phyloP scores from a whole-genome alignment of 2,329 filamentous ascomycete genomes.

The Graphilbum ipis-grandicollis region DNA sequence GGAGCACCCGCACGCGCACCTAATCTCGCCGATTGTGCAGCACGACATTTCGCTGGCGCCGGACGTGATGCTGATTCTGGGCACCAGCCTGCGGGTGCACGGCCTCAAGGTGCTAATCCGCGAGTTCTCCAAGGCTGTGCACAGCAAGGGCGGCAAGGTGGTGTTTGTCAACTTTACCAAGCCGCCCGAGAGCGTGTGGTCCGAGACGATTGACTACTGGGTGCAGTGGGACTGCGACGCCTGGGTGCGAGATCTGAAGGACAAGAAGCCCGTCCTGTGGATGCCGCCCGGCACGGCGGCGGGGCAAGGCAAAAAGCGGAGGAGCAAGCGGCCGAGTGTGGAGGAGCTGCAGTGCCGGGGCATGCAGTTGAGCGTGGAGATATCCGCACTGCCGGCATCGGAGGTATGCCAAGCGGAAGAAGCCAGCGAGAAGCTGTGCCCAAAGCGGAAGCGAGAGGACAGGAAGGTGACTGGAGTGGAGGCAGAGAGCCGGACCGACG shows the following conservation, averaged over 20 bases:
- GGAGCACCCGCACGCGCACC: slow-evolving; percentile 50
- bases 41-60: slow-evolving; percentile 48
- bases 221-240: slow-evolving; percentile 60
- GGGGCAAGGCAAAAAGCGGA: slow-evolving; percentile 18
- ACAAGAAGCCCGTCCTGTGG: slow-evolving; percentile 42
- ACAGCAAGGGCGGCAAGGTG: slow-evolving; percentile 49
- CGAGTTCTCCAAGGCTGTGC: slow-evolving; percentile 55
- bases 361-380: slow-evolving; percentile 1
- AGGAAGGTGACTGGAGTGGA: too few relatives aligned
- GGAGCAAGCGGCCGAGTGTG: slow-evolving; percentile 18
- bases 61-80: slow-evolving; percentile 51
- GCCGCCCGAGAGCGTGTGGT: slow-evolving; percentile 54
- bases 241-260: slow-evolving; percentile 48
- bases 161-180: slow-evolving; percentile 60
- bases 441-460: too few relatives aligned
- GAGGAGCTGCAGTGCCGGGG: slow-evolving; percentile 10
- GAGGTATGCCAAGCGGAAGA: too few relatives aligned
- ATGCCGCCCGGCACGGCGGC: slow-evolving; percentile 25
- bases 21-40: slow-evolving; percentile 50
- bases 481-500: too few relatives aligned
- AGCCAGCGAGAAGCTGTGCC: too few relatives aligned
- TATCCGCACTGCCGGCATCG: too few relatives aligned
- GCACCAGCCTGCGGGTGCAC: slow-evolving; percentile 54
- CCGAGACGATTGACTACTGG: slow-evolving; percentile 58
- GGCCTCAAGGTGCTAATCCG: slow-evolving; percentile 53